Evolutionary conservation across 2,329 filamentous ascomycete species (phyloP), one percentile per base, ranked within the genome.

Genomic region (Penicillium expansum): DNA sequence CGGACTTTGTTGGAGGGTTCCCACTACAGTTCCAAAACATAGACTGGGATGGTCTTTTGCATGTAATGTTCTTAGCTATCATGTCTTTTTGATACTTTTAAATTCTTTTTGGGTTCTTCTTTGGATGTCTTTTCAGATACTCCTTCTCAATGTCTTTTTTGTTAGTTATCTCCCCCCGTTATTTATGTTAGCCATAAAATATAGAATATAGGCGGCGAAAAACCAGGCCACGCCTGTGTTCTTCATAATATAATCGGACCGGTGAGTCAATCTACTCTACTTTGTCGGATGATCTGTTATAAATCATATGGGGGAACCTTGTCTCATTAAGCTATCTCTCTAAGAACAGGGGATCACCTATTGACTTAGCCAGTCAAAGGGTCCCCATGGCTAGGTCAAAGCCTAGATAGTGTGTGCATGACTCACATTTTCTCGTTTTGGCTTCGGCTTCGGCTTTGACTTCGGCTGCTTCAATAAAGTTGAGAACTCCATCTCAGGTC

Each of bases 1-100:
- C 63, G 47, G 38, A n/a, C 29, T 50, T 43, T 62, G 47, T 59
- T 59, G 14, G 35, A 62, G 45, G 54, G 42, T 7, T 58, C 60
- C 20, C 47, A 58, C 10, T 20, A 42, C 18, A 37, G 35, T 24
- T 13, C 43, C 1, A 18, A 18, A 5, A 5, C 18, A 43, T 43
- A 43, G 24, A 29, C 20, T 9, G 16, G 9, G 6, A 18, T 44
- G 0, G n/a, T 13, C 27, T n/a, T 44, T 44, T 11, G n/a, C 6
- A 18, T 30, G n/a, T 30, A 5, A 1, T 11, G 18, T 30, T 30
- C 9, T 30, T 24, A 24, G 24, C 5, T 24, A 5, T 5, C 27
- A 29, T 8, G 27, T 29, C 27, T 32, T 24, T n/a, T n/a, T n/a
- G 24, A 27, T 27, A 27, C 27, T 29, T 29, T 29, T 29, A 6